These are phyloP conservation scores for Boletus sp. DNA, from an alignment of 768 basidiomycete genomes.

Conservation along the genomic window DNA sequence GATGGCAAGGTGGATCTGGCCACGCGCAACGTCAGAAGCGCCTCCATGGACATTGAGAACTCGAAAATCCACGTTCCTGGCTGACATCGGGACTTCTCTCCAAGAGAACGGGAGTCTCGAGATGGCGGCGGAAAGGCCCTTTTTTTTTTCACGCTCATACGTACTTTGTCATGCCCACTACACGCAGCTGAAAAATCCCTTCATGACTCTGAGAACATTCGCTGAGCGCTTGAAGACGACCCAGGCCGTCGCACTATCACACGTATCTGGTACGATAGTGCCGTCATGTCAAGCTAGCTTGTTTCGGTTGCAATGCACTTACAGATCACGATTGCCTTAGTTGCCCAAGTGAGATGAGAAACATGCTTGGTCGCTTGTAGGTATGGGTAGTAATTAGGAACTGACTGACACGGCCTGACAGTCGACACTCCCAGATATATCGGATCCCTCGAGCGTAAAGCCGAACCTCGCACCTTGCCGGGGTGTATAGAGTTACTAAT, in stretches of 20 bases:
- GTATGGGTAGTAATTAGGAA: background rate
- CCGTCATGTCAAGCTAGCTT: background rate
- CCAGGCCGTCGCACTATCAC: too few relatives aligned
- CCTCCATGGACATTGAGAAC: conserved; percentile 4
- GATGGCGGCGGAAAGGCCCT: background rate
- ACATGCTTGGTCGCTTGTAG: background rate
- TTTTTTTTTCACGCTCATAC: background rate
- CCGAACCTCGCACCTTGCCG: background rate
- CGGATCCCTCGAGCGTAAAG: background rate
- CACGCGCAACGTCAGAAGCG: conserved; percentile 1
- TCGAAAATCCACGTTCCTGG: conserved; percentile 12
- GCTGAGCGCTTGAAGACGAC: background rate
- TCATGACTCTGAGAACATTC: background rate
- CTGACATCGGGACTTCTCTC: conserved; percentile 5
- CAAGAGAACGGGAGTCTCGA: background rate
- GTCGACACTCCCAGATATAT: background rate
- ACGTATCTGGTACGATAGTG: background rate
- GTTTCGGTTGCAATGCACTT: background rate
- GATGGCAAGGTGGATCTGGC: conserved; percentile 5
- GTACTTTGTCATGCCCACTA: background rate
- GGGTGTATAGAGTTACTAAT: background rate
- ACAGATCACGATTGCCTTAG: background rate
- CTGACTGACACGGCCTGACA: background rate
- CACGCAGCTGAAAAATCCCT: background rate
- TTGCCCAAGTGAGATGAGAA: background rate